Conservation (phyloP, 2,329 filamentous ascomycete genomes). For the Aspergillus uvarum region DNA sequence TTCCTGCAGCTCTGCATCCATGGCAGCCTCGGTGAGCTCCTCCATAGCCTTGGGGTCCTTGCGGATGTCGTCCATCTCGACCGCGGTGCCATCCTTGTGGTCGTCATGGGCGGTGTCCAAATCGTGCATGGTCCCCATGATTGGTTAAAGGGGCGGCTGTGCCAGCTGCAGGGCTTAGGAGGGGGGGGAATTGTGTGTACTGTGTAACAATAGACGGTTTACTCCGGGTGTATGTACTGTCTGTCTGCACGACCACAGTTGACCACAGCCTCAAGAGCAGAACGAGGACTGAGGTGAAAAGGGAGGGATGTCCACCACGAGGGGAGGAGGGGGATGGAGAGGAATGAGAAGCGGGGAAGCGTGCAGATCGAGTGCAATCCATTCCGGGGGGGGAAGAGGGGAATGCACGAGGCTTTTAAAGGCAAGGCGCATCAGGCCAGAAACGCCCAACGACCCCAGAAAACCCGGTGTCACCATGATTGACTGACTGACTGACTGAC, state of each 20-base stretch:
- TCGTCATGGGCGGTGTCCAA: slow-evolving; percentile 24
- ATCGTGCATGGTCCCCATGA: slow-evolving; percentile 24
- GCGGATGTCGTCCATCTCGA: slow-evolving; percentile 29
- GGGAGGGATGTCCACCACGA: slow-evolving; percentile 4
- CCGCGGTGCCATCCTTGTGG: slow-evolving; percentile 26
- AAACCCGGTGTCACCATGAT: neutral
- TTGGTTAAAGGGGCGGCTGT: slow-evolving; percentile 1
- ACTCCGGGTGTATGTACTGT: neutral
- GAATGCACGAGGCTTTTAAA: slow-evolving; percentile 21
- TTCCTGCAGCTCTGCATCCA: slow-evolving; percentile 32
- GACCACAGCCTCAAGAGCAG: neutral
- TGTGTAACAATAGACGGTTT: neutral
- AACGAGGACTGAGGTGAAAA: neutral
- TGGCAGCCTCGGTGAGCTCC: slow-evolving; percentile 30
- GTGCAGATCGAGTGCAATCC: slow-evolving; percentile 1
- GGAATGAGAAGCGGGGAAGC: slow-evolving; percentile 4
- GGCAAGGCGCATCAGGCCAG: slow-evolving; percentile 8
- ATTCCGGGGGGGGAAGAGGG: neutral
- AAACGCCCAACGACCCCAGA: neutral
- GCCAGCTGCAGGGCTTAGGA: neutral
- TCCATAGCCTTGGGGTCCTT: slow-evolving; percentile 24
- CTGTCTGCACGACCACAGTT: neutral
- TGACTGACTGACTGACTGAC: neutral
- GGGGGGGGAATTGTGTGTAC: neutral
- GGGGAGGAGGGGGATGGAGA: neutral